phyloP scores from a whole-genome alignment of 2,329 filamentous ascomycete genomes.

The Talaromyces verruculosus region DNA sequence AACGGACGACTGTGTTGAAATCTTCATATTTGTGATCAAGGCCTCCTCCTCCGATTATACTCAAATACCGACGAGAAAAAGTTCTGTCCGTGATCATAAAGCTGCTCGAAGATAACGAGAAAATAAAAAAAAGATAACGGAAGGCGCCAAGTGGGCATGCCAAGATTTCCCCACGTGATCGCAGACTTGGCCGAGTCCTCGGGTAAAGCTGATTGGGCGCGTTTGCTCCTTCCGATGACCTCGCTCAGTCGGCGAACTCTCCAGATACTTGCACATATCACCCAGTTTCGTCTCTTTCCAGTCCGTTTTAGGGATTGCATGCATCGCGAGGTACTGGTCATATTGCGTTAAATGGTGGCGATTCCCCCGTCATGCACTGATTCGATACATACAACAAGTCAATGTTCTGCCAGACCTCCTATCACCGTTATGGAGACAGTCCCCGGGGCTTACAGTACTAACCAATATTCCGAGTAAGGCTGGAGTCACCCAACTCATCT shows the following conservation, averaged over 20 bases:
- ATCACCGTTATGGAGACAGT: slow-evolving; percentile 18
- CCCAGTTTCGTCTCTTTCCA: not conserved
- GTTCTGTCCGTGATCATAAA: not conserved
- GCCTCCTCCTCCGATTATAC: slow-evolving; percentile 14
- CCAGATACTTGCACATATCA: not conserved
- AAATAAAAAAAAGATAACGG: slow-evolving; percentile 26
- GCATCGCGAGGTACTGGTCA: not conserved
- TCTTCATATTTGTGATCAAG: slow-evolving; percentile 42
- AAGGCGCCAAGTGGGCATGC: slow-evolving; percentile 9
- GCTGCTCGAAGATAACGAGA: slow-evolving; percentile 14
- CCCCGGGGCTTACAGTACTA: slow-evolving; percentile 7
- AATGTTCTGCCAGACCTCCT: not conserved
- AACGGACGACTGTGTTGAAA: slow-evolving; percentile 69
- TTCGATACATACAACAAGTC: not conserved
- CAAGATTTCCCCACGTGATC: slow-evolving; percentile 24
- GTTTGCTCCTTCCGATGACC: slow-evolving; percentile 18
- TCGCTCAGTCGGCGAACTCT: slow-evolving; percentile 9
- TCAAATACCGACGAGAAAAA: not conserved
- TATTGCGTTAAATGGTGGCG: not conserved
- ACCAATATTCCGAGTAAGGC: not conserved
- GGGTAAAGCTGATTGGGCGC: slow-evolving; percentile 21
- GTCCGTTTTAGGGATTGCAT: not conserved
- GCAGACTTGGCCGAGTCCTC: slow-evolving; percentile 16
- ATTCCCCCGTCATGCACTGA: not conserved
- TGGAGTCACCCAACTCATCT: not conserved